Evolutionary conservation across 208 protist species (phyloP).

Genomic region (Borovskyia barvae): DNA sequence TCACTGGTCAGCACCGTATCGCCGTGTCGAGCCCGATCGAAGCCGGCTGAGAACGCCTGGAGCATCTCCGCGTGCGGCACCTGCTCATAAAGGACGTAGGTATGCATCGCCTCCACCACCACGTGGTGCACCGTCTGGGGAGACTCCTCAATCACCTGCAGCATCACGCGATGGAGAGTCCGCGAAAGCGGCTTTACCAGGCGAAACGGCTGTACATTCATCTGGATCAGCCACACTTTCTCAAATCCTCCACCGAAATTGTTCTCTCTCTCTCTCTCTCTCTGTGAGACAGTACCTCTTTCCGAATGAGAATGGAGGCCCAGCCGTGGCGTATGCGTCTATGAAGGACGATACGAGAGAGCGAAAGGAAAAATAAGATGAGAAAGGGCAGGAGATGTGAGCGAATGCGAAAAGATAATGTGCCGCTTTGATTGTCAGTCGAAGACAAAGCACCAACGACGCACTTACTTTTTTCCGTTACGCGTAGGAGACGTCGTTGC

Average conservation of each 20-base stretch:
- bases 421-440: not conserved
- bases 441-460: not conserved
- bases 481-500: no score
- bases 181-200: conserved; percentile 44
- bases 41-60: not conserved
- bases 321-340: no score
- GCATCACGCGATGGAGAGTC: conserved; percentile 38
- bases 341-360: conserved; percentile 2
- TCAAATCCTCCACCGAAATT: not conserved
- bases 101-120: conserved; percentile 33
- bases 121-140: conserved; percentile 1
- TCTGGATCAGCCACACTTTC: conserved; percentile 13
- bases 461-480: no score
- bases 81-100: conserved; percentile 49
- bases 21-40: not conserved
- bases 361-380: conserved; percentile 14
- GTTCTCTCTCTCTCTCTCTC: conserved; percentile 2
- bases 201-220: conserved; percentile 59
- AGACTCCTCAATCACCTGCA: conserved; percentile 10
- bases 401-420: not conserved
- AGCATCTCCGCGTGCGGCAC: conserved; percentile 54
- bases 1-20: conserved; percentile 7
- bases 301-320: not conserved
- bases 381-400: not conserved
- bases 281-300: not conserved